These are phyloP conservation scores for Malus hybrid DNA, from an alignment of 331 rosid species.

Conservation along the genomic window DNA sequence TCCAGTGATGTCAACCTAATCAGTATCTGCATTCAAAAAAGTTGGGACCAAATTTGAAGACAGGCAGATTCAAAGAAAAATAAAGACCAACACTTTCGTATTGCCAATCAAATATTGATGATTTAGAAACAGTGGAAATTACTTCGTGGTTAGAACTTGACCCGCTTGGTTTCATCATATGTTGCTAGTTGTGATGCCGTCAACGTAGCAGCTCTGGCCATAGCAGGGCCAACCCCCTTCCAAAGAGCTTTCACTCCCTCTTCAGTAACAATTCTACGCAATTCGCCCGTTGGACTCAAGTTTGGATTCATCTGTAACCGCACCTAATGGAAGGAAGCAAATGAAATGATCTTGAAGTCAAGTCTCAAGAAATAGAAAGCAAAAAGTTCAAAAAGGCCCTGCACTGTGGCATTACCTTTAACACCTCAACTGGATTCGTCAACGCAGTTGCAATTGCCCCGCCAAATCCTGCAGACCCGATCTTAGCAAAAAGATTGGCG, in stretches of 20 bases:
- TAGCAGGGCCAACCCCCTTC: slow-evolving; percentile 95
- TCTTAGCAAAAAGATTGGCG: slow-evolving; percentile 66
- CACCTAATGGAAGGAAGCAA: slow-evolving; percentile 51
- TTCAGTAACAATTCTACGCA: slow-evolving; percentile 51
- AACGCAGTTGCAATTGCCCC: slow-evolving; percentile 79
- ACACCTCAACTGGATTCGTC: slow-evolving; percentile 89
- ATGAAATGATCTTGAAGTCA: slow-evolving; percentile 18
- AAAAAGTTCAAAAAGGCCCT: neutral
- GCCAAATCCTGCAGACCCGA: slow-evolving; percentile 76
- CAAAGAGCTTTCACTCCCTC: slow-evolving; percentile 86
- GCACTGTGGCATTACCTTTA: slow-evolving; percentile 46
- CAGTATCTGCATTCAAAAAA: slow-evolving; percentile 52
- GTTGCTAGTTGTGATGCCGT: slow-evolving; percentile 92
- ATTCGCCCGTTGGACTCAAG: slow-evolving; percentile 42
- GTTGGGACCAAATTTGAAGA: slow-evolving; percentile 4
- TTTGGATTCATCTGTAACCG: slow-evolving; percentile 84
- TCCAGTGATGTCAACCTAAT: slow-evolving; percentile 52
- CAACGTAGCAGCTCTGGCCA: slow-evolving; percentile 87
- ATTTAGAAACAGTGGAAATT: slow-evolving; percentile 28
- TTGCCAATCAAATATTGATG: slow-evolving; percentile 4
- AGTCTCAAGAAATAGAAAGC: slow-evolving; percentile 2
- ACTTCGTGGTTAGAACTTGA: slow-evolving; percentile 37
- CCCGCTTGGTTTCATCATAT: slow-evolving; percentile 95
- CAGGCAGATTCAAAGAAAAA: neutral
- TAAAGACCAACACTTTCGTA: neutral